These are phyloP conservation scores for Decorospora gaudefroyi DNA, from an alignment of 2,329 filamentous ascomycete genomes.

Conservation along the genomic window DNA sequence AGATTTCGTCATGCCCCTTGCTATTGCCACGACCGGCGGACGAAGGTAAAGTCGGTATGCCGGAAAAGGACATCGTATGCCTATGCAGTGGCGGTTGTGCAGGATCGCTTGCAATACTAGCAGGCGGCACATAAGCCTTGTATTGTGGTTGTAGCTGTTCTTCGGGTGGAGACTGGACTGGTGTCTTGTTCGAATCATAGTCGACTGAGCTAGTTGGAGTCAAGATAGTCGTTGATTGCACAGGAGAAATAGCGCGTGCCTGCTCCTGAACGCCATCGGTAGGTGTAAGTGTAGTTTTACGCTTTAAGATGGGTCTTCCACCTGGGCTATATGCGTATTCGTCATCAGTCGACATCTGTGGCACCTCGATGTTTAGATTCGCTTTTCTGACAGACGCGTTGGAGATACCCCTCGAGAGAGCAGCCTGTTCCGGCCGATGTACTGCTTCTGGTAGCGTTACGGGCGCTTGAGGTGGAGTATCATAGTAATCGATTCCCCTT, in stretches of 20 bases:
- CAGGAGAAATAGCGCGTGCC: conserved; percentile 27
- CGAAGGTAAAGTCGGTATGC: conserved; percentile 12
- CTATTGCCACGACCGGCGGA: conserved; percentile 16
- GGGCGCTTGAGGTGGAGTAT: conserved; percentile 26
- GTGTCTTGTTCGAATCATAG: conserved; percentile 39
- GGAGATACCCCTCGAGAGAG: conserved; percentile 6
- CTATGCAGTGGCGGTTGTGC: conserved; percentile 26
- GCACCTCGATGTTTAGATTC: conserved; percentile 28
- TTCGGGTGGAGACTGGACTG: conserved; percentile 40
- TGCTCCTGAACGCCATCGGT: conserved; percentile 16
- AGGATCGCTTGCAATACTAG: conserved; percentile 14
- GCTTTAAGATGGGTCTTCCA: conserved; percentile 54
- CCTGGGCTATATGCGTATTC: conserved; percentile 57
- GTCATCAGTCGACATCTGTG: conserved; percentile 21
- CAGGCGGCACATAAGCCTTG: conserved; percentile 42
- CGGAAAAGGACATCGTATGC: conserved; percentile 31
- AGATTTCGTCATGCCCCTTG: conserved; percentile 42
- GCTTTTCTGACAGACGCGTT: conserved; percentile 14
- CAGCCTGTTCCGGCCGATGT: conserved; percentile 7
- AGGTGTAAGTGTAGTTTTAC: conserved; percentile 22
- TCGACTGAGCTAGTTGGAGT: conserved; percentile 45
- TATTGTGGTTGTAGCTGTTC: conserved; percentile 33
- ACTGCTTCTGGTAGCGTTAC: conserved; percentile 4
- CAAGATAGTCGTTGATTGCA: conserved; percentile 37
- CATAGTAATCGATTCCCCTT: conserved; percentile 53